Evolutionary conservation across 2,329 filamentous ascomycete species (phyloP).

Genomic region (Alternaria gaisen): DNA sequence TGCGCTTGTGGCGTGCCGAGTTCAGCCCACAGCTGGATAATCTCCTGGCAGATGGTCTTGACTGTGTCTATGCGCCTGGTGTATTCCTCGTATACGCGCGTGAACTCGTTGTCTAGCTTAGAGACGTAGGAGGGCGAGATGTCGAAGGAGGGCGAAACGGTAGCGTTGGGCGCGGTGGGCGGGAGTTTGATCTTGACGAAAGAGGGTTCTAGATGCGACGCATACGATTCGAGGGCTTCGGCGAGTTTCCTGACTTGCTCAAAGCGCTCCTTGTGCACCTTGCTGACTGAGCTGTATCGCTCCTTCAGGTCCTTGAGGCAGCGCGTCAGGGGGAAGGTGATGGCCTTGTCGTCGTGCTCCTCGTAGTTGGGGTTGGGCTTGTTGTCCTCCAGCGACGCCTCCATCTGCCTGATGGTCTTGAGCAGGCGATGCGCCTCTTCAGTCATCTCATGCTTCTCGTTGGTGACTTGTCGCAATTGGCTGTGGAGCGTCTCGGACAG

Average conservation of each 20-base stretch:
- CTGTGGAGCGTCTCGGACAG: constrained; percentile 91
- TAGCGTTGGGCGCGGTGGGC: constrained; percentile 78
- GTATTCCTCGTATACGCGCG: constrained; percentile 96
- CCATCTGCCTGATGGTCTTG: constrained; percentile 90
- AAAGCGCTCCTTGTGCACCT: constrained; percentile 87
- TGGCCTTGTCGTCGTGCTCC: constrained; percentile 72
- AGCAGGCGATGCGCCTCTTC: constrained; percentile 89
- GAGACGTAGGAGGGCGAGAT: constrained; percentile 90
- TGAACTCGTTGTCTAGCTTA: constrained; percentile 88
- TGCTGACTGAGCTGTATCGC: constrained; percentile 81
- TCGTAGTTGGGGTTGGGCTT: constrained; percentile 72
- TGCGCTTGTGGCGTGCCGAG: constrained; percentile 93
- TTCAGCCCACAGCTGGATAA: constrained; percentile 95
- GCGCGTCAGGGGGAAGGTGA: constrained; percentile 83
- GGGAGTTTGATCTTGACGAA: constrained; percentile 89
- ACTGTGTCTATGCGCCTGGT: constrained; percentile 81
- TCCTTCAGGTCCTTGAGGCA: constrained; percentile 86
- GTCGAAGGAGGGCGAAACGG: constrained; percentile 84
- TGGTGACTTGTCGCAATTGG: constrained; percentile 83
- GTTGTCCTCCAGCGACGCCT: constrained; percentile 82
- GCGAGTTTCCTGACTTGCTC: constrained; percentile 97
- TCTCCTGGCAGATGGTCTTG: constrained; percentile 78
- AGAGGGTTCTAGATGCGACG: constrained; percentile 88
- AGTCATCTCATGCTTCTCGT: constrained; percentile 89
- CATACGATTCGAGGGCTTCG: constrained; percentile 93